Conservation (phyloP, 306 rosid genomes). For the Sphenostylis stenocarpa region DNA sequence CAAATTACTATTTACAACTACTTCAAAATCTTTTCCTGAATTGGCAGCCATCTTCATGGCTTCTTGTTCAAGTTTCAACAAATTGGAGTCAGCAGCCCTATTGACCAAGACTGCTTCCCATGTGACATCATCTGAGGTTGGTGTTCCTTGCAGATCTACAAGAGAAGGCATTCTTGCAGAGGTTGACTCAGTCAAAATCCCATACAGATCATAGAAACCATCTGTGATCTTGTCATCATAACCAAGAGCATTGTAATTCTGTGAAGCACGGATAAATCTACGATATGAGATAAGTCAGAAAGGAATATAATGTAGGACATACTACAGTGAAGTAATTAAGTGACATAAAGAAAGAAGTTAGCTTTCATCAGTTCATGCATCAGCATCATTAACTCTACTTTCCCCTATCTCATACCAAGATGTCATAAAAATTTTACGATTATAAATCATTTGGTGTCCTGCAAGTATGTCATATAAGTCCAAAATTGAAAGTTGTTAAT, state of each 20-base stretch:
- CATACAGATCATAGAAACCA: constrained; percentile 96
- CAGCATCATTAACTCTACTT: not conserved
- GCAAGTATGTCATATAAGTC: not conserved
- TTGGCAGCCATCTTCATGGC: constrained; percentile 68
- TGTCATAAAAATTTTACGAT: not conserved
- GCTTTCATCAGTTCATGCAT: not conserved
- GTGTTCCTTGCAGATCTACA: constrained; percentile 88
- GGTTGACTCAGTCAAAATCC: constrained; percentile 60
- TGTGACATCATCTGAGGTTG: constrained; percentile 58
- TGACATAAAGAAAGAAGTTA: constrained; percentile 11
- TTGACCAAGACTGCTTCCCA: constrained; percentile 98
- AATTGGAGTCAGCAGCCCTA: constrained; percentile 79
- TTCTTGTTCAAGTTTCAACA: constrained; percentile 79
- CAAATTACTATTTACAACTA: constrained; percentile 59
- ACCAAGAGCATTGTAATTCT: constrained; percentile 97
- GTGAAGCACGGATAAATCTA: constrained; percentile 97
- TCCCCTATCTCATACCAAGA: constrained; percentile 15
- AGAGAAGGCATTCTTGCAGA: constrained; percentile 97
- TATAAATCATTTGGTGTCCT: not conserved
- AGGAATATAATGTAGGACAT: constrained; percentile 52
- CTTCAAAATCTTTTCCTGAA: constrained; percentile 58
- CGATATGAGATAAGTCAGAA: constrained; percentile 90
- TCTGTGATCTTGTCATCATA: constrained; percentile 97
- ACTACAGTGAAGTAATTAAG: constrained; percentile 35
- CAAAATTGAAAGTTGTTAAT: not conserved